Evolutionary conservation across 495 filamentous ascomycete species (phyloP), one percentile per base, ranked within the genome.

Genomic region (Echria macrotheca): DNA sequence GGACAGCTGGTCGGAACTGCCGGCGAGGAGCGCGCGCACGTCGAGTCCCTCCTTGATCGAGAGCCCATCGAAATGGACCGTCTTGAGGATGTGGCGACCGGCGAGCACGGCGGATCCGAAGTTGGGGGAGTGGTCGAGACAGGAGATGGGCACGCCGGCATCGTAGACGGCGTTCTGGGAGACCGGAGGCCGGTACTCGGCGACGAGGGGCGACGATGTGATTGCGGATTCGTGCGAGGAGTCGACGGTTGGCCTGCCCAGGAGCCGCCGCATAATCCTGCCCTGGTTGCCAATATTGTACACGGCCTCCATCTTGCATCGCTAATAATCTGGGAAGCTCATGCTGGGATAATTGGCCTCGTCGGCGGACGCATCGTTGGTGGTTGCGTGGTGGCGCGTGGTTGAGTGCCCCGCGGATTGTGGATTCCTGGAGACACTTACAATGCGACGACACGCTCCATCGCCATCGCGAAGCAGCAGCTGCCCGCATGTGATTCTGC

Each of bases 61-160:
- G 45, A 86, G 72, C 15, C 83, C 82, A 45, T 84, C 79, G 35
- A 95, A 75, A 31, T 73, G 77, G 50, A 96, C 76, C 3, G 85
- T 94, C 66, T 91, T 91, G 56, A 96, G 79, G 37, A 94, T 81
- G 54, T 94, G 84, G 50, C 83, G 81, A 22, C 90, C 88, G 14
- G 82, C 90, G 55, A 95, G 74, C 7, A 95, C 77, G 35, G 85
- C 90, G 65, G 84, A 80, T 40, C 81, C 85, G 53, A 82, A 77
- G 56, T 85, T 78, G 26, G 84, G 81, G 17, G 89, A 93, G 47
- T 83, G 80, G 65, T 91, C 90, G 54, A 96, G 72, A 47, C 84
- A 82, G 28, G 78, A 65, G 48, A 95, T 86, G 14, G 87, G 80
- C 18, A 82, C 77, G 35, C 84, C 79, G 19, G 87, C 89, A 36